Evolutionary conservation across 139 green algal species (phyloP), one percentile per base, ranked within the genome.

Genomic region (Volvox reticuliferus): DNA sequence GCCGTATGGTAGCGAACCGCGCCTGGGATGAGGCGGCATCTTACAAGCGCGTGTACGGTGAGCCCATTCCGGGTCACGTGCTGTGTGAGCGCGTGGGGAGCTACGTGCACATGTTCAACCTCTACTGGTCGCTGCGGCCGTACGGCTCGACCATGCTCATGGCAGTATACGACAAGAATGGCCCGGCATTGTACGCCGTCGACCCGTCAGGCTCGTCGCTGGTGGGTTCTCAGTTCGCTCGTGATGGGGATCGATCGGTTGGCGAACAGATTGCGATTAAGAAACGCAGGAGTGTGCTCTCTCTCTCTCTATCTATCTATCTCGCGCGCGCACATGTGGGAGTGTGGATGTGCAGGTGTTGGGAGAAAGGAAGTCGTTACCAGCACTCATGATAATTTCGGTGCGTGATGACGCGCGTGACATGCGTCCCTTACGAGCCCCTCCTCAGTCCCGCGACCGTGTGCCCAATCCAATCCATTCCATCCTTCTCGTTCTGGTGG

Each of bases 41-140:
- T 28, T 99, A 98, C 94, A 97, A 98, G 82, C 89, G 86, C 37
- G 97, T 99, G 69, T 99, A 99, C 91, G 98, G 98, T 3, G 96
- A 99, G 55, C 63, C 90, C 82, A 99, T 99, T 44, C 97, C 98
- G 16, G 97, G 96, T 6, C 96, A 98, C 75, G 94, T 99, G 73
- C 95, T 99, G 69, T 93, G 90, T 28, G 98, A 99, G 76, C 95
- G 98, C 1, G 82, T 99, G 73, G 98, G 96, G 12, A 97, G 91
- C 91, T 99, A 98, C 93, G 91, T 98, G 24, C 98, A 99, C 94
- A 82, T 99, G 68, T 99, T 99, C 95, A 99, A 99, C 91, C 92
- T 99, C 67, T 99, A 99, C 93, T 99, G 98, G 97, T 98, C 92
- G 69, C 93, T 97, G 80, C 93, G 96, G 93, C 98, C 98, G 12